Evolutionary conservation across 208 protist genomes (phyloP), one percentile per base, ranked within the genome.

Genomic region (Acanthamoeba lenticulata): DNA sequence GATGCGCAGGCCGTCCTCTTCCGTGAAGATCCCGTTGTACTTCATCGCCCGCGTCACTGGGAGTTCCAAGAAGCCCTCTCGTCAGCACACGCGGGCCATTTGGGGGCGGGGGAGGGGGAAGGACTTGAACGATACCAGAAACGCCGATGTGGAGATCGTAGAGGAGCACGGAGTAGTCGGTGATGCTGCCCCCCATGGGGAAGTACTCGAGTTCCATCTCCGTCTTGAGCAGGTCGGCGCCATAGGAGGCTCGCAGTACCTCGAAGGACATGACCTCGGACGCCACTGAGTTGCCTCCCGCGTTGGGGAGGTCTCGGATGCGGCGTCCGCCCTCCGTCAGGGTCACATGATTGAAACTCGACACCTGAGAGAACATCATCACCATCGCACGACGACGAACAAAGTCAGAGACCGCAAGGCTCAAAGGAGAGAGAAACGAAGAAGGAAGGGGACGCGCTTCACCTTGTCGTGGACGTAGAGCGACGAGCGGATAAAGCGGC

Each of bases 151-250:
- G 81, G 45, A 89, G 81, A 29, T 65, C 52, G 81, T 65, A 89
- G 81, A 89, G 81, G 47, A 65, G 44, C 6, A 89, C 52, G 6
- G 81, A 89, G 81, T 89, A 89, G 38, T 89, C 81, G 47, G 81
- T 89, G 52, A 89, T 89, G 47, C 52, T 89, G 40, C 81, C 81
- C 6, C 81, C 81, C 81, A 89, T 89, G 42, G 81, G 81, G 81
- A 89, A 89, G 81, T 89, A 89, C 81, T 89, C 45, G 29, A 89
- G 81, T 45, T 89, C 81, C 81, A 89, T 89, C 81, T 89, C 81
- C 29, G 81, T 89, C 47, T 55, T 67, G 47, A 67, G 44, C 45
- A 89, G 81, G 34, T 89, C 81, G 21, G 81, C 81, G 5, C 81
- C 81, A 29, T 89, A 89, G 7, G 52, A 67, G 2, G 47, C 44